Conservation (phyloP, 2,329 filamentous ascomycete genomes). For the Thelonectria discophora region DNA sequence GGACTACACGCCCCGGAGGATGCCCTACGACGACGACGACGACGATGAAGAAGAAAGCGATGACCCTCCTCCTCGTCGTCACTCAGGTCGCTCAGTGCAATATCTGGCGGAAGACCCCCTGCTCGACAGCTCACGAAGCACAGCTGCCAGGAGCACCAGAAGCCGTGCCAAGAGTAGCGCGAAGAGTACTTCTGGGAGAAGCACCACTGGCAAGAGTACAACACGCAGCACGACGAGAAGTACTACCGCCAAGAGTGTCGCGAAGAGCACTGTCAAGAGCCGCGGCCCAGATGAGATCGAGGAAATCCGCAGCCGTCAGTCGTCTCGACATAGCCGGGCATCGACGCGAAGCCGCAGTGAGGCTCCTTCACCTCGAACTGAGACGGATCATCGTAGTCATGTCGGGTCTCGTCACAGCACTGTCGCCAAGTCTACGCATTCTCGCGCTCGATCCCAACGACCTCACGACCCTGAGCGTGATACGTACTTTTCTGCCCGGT, state of each 20-base stretch:
- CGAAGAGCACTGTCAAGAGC: slow-evolving; percentile 39
- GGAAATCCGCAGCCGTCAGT: slow-evolving; percentile 53
- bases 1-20: slow-evolving; percentile 34
- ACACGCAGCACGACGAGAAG: slow-evolving; percentile 11
- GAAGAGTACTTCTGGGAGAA: slow-evolving; percentile 14
- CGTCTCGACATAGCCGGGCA: slow-evolving; percentile 47
- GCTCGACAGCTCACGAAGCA: slow-evolving; percentile 24
- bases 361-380: slow-evolving; percentile 46
- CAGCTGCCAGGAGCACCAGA: slow-evolving; percentile 28
- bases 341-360: slow-evolving; percentile 55
- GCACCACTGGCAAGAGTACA: slow-evolving; percentile 24
- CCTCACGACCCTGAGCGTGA: slow-evolving; percentile 50
- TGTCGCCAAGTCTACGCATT: slow-evolving; percentile 41
- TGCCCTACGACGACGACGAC: slow-evolving; percentile 34
- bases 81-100: slow-evolving; percentile 32
- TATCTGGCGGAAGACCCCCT: slow-evolving; percentile 38
- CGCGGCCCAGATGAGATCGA: slow-evolving; percentile 42
- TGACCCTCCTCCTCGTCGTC: slow-evolving; percentile 30
- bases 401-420: slow-evolving; percentile 48
- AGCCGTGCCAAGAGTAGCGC: slow-evolving; percentile 29
- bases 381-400: slow-evolving; percentile 54
- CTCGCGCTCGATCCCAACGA: slow-evolving; percentile 36
- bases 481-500: slow-evolving; percentile 55
- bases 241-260: slow-evolving; percentile 33
- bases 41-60: slow-evolving; percentile 33